These are phyloP conservation scores for Beauveria sp. DNA, from an alignment of 2,329 filamentous ascomycete genomes.

Conservation along the genomic window DNA sequence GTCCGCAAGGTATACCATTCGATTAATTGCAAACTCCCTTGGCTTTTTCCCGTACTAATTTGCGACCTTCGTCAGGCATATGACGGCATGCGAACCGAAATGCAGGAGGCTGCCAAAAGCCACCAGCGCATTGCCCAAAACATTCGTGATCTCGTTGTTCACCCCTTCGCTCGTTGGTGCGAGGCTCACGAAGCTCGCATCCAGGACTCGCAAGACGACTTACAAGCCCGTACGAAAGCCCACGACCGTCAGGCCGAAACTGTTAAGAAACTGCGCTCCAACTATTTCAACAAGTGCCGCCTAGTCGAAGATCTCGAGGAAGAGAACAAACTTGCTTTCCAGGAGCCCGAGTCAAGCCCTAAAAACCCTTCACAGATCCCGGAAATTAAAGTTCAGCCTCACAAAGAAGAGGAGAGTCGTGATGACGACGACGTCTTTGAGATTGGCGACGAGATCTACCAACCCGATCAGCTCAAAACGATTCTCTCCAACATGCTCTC, in stretches of 20 bases:
- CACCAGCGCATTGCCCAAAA: slow-evolving; percentile 95
- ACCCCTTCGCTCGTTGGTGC: slow-evolving; percentile 92
- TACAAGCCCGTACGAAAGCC: slow-evolving; percentile 82
- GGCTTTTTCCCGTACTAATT: slow-evolving; percentile 13
- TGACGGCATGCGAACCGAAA: slow-evolving; percentile 84
- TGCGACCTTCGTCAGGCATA: slow-evolving; percentile 57
- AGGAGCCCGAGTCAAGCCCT: slow-evolving; percentile 70
- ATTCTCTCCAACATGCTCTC: slow-evolving; percentile 80
- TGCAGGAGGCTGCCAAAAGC: slow-evolving; percentile 81
- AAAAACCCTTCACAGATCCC: slow-evolving; percentile 54
- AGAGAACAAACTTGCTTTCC: slow-evolving; percentile 96
- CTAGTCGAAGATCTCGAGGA: slow-evolving; percentile 94
- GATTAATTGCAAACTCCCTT: too few relatives aligned
- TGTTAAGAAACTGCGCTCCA: slow-evolving; percentile 87
- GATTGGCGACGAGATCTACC: slow-evolving; percentile 82
- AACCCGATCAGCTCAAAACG: slow-evolving; percentile 82
- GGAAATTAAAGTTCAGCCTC: slow-evolving; percentile 79
- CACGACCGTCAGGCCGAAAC: slow-evolving; percentile 86
- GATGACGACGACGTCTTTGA: slow-evolving; percentile 83
- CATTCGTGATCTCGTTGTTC: slow-evolving; percentile 91
- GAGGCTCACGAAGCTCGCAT: slow-evolving; percentile 87
- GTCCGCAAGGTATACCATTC: slow-evolving; percentile 68
- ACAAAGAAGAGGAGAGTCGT: slow-evolving; percentile 51
- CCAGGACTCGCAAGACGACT: slow-evolving; percentile 88
- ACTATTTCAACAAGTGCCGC: slow-evolving; percentile 98